Conservation (phyloP, 805 yeast genomes). For the Suhomyces prunicola region DNA sequence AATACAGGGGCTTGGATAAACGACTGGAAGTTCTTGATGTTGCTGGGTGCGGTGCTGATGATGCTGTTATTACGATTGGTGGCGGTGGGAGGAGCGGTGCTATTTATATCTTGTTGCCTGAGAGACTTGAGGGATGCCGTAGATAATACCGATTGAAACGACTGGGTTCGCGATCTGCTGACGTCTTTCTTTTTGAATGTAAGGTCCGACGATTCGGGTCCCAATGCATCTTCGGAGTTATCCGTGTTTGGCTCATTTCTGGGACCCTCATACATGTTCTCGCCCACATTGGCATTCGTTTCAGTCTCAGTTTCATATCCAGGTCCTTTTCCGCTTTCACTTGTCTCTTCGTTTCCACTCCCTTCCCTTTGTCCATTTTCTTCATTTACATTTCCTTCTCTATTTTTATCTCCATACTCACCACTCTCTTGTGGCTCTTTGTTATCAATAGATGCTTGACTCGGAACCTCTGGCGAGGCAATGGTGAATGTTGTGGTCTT, state of each 20-base stretch:
- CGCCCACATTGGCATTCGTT: not conserved
- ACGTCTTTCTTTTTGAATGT: conserved; percentile 40
- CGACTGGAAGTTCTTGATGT: conserved; percentile 37
- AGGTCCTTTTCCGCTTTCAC: not conserved
- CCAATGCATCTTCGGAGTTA: conserved; percentile 1
- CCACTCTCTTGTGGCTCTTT: not conserved
- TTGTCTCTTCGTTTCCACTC: not conserved
- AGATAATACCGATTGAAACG: conserved; percentile 43
- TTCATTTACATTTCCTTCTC: not conserved
- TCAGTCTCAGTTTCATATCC: not conserved
- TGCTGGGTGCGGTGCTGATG: conserved; percentile 6
- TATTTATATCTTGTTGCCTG: conserved; percentile 24
- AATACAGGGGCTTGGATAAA: conserved; percentile 47
- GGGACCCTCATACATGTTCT: not conserved
- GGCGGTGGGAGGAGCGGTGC: conserved; percentile 8
- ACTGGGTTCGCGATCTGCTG: conserved; percentile 36
- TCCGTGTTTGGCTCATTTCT: not conserved
- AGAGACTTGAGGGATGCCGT: conserved; percentile 42
- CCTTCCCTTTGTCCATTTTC: not conserved
- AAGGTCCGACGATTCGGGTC: conserved; percentile 15
- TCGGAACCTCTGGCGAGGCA: not conserved
- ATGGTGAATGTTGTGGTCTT: conserved; percentile 2
- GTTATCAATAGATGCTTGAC: not conserved
- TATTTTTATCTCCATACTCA: not conserved
- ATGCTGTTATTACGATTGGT: conserved; percentile 8